A percentile compares a stretch with the other conserved stretches of the same genome.
These are phyloP conservation scores for Coffea canephora DNA, from an alignment of 257 asterid species.

Conservation along the genomic window DNA sequence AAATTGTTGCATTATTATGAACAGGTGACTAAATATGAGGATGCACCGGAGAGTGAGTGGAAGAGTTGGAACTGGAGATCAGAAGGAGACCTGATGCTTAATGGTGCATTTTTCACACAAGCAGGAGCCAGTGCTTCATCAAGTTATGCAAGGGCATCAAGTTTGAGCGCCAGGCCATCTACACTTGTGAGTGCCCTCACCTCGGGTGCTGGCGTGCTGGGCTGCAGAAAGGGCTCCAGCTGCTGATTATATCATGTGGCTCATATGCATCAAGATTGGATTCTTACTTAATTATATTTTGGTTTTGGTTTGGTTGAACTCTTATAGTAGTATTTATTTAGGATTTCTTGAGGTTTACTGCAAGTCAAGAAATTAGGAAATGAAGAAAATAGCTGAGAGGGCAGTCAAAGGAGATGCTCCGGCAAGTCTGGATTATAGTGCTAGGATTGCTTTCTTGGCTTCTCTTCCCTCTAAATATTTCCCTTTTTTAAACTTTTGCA, in stretches of 20 bases:
- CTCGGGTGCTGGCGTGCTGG: constrained; percentile 29
- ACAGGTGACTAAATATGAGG: constrained; percentile 77
- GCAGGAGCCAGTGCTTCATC: constrained; percentile 61
- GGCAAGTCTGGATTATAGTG: constrained; percentile 32
- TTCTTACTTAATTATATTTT: background rate
- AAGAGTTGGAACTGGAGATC: constrained; percentile 85
- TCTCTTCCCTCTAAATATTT: background rate
- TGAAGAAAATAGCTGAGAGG: constrained; percentile 19
- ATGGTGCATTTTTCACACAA: constrained; percentile 68
- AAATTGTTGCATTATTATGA: background rate
- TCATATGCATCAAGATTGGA: background rate
- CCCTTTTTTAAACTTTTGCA: constrained; percentile 1
- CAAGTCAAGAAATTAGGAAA: background rate
- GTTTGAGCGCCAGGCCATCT: constrained; percentile 44
- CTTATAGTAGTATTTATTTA: background rate
- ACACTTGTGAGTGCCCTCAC: constrained; percentile 37
- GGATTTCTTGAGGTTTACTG: constrained; percentile 3
- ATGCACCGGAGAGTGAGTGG: constrained; percentile 64
- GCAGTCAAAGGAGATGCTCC: constrained; percentile 29
- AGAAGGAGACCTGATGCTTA: constrained; percentile 77
- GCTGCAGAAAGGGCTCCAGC: constrained; percentile 36
- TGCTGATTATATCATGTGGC: constrained; percentile 22
- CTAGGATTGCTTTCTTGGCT: constrained; percentile 25
- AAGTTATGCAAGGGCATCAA: constrained; percentile 46
- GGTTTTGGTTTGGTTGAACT: constrained; percentile 26